Percentiles rank a stretch among this genome's conserved stretches.
Evolutionary conservation across 202 grass and related monocot genomes (phyloP).

Genomic region (Saccharum hybrid): DNA sequence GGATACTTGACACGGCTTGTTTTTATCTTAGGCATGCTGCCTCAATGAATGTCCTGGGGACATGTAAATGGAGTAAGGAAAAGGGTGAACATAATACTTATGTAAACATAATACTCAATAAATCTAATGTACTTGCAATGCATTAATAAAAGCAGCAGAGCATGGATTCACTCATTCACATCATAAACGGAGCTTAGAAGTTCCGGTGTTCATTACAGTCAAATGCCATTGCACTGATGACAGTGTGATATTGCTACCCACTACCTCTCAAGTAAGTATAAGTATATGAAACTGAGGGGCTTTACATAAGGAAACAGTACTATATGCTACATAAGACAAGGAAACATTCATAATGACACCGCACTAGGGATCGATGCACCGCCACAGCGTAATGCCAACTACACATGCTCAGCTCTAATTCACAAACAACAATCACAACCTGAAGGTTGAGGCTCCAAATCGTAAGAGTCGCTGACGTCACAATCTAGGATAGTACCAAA

Average conservation of each 20-base stretch:
- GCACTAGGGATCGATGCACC: neutral
- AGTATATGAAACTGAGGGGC: neutral
- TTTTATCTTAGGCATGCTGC: slow-evolving; percentile 81
- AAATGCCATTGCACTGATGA: too few relatives aligned
- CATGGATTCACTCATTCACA: too few relatives aligned
- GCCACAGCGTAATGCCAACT: neutral
- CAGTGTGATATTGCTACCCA: neutral
- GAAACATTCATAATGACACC: neutral
- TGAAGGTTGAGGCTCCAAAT: neutral
- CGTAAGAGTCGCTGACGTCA: neutral
- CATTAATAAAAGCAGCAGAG: too few relatives aligned
- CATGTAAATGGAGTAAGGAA: neutral
- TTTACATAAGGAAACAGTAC: neutral
- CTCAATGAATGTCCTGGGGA: neutral
- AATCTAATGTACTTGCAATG: neutral
- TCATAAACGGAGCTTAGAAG: neutral
- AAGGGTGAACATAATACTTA: neutral
- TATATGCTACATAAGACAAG: neutral
- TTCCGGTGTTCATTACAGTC: neutral
- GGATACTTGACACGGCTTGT: slow-evolving; percentile 74
- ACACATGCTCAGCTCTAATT: neutral
- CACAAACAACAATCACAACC: neutral
- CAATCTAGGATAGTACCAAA: too few relatives aligned
- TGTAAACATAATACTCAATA: neutral
- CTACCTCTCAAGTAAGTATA: neutral